phyloP scores from a whole-genome alignment of 208 protist species.

The Trichomonas gallinae region DNA sequence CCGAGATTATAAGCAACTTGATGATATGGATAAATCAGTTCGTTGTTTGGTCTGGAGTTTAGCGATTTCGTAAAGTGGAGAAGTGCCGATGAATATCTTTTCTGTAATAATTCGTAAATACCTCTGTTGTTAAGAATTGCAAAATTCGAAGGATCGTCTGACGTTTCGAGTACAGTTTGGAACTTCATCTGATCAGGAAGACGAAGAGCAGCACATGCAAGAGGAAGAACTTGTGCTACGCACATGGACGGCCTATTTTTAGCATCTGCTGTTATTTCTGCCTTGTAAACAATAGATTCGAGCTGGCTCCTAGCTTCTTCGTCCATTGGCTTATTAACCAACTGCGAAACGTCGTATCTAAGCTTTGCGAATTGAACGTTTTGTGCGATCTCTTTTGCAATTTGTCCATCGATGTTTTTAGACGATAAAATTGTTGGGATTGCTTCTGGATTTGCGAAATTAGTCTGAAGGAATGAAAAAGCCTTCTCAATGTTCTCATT shows the following conservation, averaged over 20 bases:
- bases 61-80: background rate
- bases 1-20: background rate
- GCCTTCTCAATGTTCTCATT: background rate
- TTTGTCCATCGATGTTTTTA: background rate
- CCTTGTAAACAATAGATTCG: background rate
- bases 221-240: background rate
- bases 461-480: background rate
- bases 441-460: background rate
- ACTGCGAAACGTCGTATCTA: background rate
- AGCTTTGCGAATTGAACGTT: background rate
- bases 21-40: background rate
- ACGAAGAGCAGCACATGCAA: background rate
- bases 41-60: background rate
- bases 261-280: background rate
- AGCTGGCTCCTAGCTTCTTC: background rate
- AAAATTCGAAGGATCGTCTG: background rate
- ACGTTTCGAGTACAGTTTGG: background rate
- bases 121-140: background rate
- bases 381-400: background rate
- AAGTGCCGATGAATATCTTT: background rate
- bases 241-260: background rate
- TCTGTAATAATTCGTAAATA: background rate
- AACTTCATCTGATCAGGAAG: background rate
- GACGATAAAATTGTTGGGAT: background rate
- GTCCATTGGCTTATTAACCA: background rate